These are phyloP conservation scores for Thraustotheca clavata DNA, from an alignment of 352 stramenopile genomes.

Conservation along the genomic window DNA sequence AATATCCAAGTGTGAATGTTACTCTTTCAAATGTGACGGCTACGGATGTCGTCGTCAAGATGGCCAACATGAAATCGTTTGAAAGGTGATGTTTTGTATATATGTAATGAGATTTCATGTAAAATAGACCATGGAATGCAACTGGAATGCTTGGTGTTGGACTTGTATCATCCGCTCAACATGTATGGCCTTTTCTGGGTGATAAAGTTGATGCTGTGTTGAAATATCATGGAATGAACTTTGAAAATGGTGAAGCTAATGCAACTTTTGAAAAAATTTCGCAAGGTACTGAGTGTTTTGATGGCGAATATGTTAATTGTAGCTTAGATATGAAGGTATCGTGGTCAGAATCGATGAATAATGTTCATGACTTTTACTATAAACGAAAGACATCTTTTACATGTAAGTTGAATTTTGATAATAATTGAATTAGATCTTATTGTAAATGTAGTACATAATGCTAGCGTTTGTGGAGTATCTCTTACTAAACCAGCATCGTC, in stretches of 20 bases:
- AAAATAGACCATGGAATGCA: conserved; percentile 4
- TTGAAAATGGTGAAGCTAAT: background rate
- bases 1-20: background rate
- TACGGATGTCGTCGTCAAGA: background rate
- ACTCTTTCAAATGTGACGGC: background rate
- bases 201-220: background rate
- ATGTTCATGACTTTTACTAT: conserved; percentile 11
- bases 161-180: background rate
- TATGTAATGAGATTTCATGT: background rate
- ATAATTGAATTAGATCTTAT: background rate
- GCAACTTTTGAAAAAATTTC: background rate
- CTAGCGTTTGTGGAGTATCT: background rate
- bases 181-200: background rate
- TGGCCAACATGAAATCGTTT: background rate
- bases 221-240: conserved; percentile 17
- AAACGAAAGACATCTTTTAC: conserved; percentile 6
- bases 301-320: background rate
- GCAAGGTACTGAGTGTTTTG: background rate
- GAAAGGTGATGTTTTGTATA: background rate
- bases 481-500: conserved; percentile 3
- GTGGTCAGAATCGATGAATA: conserved; percentile 17
- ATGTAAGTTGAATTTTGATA: background rate
- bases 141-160: conserved; percentile 8
- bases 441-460: conserved; percentile 1
- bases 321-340: background rate